A percentile compares a stretch with the other conserved stretches of the same genome.
Evolutionary conservation across 1,284 basidiomycete genomes (phyloP).

Genomic region (Austroboletus rostrupii): DNA sequence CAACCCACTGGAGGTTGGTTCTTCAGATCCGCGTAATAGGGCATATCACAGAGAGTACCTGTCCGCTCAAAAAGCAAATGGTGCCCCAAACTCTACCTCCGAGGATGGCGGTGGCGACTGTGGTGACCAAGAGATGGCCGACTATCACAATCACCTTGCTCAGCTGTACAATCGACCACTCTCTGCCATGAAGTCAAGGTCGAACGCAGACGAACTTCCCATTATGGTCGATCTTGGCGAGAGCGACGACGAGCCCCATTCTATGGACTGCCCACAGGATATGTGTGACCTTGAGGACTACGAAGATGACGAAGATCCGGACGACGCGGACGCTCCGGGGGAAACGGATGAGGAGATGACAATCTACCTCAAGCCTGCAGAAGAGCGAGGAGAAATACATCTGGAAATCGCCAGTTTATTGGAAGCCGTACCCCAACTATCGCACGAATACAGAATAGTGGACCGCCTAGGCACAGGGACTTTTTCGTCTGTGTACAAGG

Average conservation of each 20-base stretch:
- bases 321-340: slow-evolving; percentile 31
- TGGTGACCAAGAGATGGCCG: slow-evolving; percentile 36
- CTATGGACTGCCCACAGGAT: slow-evolving; percentile 34
- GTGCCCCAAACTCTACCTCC: slow-evolving; percentile 26
- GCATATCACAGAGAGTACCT: slow-evolving; percentile 41
- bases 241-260: slow-evolving; percentile 47
- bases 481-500: slow-evolving; percentile 98
- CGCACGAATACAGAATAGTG: slow-evolving; percentile 74
- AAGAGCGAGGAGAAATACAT: slow-evolving; percentile 74
- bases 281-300: slow-evolving; percentile 33
- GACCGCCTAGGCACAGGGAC: slow-evolving; percentile 96
- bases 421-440: slow-evolving; percentile 57
- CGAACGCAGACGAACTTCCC: slow-evolving; percentile 23
- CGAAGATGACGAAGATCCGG: slow-evolving; percentile 36
- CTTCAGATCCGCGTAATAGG: slow-evolving; percentile 57
- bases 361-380: slow-evolving; percentile 51
- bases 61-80: slow-evolving; percentile 29
- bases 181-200: slow-evolving; percentile 18
- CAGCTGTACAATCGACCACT: slow-evolving; percentile 26
- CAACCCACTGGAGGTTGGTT: slow-evolving; percentile 67
- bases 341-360: slow-evolving; percentile 58
- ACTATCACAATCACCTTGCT: slow-evolving; percentile 55
- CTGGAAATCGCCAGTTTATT: slow-evolving; percentile 71
- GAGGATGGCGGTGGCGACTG: slow-evolving; percentile 40
- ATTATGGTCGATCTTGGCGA: slow-evolving; percentile 44